A percentile compares a stretch with the other conserved stretches of the same genome.
phyloP scores from a whole-genome alignment of 2,329 filamentous ascomycete species.

The Colletotrichum gloeosporioides region DNA sequence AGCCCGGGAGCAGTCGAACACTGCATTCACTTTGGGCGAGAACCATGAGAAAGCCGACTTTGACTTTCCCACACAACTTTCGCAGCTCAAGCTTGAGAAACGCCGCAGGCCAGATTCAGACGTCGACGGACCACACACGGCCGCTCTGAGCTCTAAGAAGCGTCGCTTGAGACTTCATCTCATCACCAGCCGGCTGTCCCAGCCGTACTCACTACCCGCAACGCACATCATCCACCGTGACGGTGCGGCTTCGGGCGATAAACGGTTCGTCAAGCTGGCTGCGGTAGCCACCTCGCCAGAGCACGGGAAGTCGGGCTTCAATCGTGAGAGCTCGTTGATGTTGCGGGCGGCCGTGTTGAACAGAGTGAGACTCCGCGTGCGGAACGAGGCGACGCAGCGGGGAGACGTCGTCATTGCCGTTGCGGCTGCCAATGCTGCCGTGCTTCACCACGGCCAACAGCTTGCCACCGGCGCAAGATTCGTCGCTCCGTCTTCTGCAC shows the following conservation, averaged over 20 bases:
- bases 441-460: constrained; percentile 38
- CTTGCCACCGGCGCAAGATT: constrained; percentile 37
- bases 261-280: constrained; percentile 54
- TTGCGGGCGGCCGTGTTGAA: constrained; percentile 73
- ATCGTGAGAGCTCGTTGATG: constrained; percentile 56
- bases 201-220: constrained; percentile 71
- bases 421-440: constrained; percentile 35
- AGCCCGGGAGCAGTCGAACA: not conserved
- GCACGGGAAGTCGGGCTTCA: constrained; percentile 39
- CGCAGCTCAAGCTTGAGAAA: not conserved
- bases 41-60: not conserved
- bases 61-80: not conserved
- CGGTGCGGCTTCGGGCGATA: constrained; percentile 47
- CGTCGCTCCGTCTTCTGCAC: constrained; percentile 22
- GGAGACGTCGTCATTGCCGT: constrained; percentile 36
- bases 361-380: constrained; percentile 54
- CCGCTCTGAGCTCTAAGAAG: constrained; percentile 65
- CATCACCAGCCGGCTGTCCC: constrained; percentile 73
- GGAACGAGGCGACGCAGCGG: constrained; percentile 36
- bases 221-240: constrained; percentile 73
- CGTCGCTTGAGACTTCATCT: constrained; percentile 66
- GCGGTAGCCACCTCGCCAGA: constrained; percentile 38
- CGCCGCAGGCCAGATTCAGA: constrained; percentile 54
- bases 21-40: not conserved
- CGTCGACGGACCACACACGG: constrained; percentile 62